Evolutionary conservation across 2,329 filamentous ascomycete species (phyloP), one percentile per base, ranked within the genome.

Genomic region (Myriosclerotinia scirpicola): DNA sequence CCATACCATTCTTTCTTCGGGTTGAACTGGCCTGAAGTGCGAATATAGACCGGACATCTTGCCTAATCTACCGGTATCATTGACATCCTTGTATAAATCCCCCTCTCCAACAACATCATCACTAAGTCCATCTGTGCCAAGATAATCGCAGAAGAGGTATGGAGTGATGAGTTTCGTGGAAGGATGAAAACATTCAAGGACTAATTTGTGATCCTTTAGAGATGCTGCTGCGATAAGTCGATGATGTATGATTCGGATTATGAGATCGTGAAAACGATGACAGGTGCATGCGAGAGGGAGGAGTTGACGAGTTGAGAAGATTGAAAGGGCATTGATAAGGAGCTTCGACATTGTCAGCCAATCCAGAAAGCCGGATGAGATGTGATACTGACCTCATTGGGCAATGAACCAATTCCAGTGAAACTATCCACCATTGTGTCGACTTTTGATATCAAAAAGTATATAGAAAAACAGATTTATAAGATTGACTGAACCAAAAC

Each of bases 101-200:
- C 48, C 78, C 46, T 78, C 72, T 5, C 76, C 76, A 64, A 79
- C 76, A 69, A 79, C 74, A 66, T 80, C 71, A 54, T 76, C 76
- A 63, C 81, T 79, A n/a, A 91, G 78, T 3, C 65, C 67, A 70
- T 87, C 81, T 1, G 88, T 92, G 40, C 84, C 86, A 14, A 88
- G 80, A 69, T 89, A 89, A 54, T 86, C 81, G 77, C 91, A 93
- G 74, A 84, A 84, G 15, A 92, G 82, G 65, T 87, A 87, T 0
- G 90, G 89, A 26, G 90, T 88, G 6, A 84, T 87, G 60, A 90
- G 81, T 76, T 88, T 89, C 34, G 84, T 87, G 69, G 82, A 86
- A 0, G 91, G 91, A 70, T 90, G 90, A 74, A 90, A 93, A 76
- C 90, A 92, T 79, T 94, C 90, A 53, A 96, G 84, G 48, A 93